Conservation (phyloP, 23 red algal genomes). For the Cyanidium caldarium region DNA sequence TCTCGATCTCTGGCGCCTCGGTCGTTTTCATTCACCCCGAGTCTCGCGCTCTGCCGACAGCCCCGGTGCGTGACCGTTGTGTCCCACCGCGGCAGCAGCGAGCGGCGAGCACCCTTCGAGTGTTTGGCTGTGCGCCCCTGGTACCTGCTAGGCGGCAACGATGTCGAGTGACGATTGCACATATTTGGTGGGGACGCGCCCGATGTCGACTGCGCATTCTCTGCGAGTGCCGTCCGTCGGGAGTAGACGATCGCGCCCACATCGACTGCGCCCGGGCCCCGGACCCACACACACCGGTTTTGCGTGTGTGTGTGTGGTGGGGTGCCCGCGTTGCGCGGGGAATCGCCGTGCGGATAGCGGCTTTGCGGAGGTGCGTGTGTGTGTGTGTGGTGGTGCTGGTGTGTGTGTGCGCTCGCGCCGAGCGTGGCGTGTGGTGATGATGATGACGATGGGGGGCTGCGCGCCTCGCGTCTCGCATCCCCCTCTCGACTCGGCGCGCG, state of each 20-base stretch:
- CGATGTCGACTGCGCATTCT: background rate
- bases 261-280: background rate
- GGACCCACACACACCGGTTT: background rate
- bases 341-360: background rate
- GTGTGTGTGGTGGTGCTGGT: too few relatives aligned
- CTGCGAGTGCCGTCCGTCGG: background rate
- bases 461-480: too few relatives aligned
- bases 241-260: background rate
- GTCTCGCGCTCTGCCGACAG: too few relatives aligned
- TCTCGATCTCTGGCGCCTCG: too few relatives aligned
- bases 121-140: background rate
- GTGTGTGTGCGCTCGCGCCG: too few relatives aligned
- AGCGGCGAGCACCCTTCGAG: too few relatives aligned
- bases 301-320: background rate
- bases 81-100: too few relatives aligned
- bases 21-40: too few relatives aligned
- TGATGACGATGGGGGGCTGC: too few relatives aligned
- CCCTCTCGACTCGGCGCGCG: too few relatives aligned
- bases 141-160: conserved; percentile 6
- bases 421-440: too few relatives aligned
- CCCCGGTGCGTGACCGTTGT: too few relatives aligned
- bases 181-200: conserved; percentile 2
- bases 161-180: background rate
- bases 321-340: background rate
- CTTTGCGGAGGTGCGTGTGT: background rate